Evolutionary conservation across 306 rosid species (phyloP).

Genomic region (Casuarina equisetifolia): DNA sequence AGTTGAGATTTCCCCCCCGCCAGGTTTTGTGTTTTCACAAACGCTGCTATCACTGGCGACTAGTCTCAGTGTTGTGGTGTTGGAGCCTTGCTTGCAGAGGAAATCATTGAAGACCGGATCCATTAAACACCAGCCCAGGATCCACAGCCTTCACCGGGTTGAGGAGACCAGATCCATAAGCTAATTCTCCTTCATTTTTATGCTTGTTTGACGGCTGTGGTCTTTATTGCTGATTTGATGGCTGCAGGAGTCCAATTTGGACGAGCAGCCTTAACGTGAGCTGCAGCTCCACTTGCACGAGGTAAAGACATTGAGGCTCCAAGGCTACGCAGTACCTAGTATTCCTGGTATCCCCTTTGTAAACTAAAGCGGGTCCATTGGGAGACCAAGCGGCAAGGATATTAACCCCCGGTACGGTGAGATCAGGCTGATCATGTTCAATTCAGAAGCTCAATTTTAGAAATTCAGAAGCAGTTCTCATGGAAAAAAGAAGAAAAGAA

Average conservation of each 20-base stretch:
- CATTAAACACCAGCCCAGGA: constrained; percentile 32
- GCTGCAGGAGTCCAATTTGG: constrained; percentile 43
- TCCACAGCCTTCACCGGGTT: constrained; percentile 31
- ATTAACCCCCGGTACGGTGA: constrained; percentile 24
- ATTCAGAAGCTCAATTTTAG: constrained; percentile 1
- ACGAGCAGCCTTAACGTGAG: constrained; percentile 34
- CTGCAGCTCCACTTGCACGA: constrained; percentile 32
- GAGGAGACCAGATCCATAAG: constrained; percentile 26
- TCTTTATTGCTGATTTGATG: constrained; percentile 44
- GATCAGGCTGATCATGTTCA: constrained; percentile 23
- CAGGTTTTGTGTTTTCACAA: constrained; percentile 22
- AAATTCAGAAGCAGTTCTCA: background rate
- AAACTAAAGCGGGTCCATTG: background rate
- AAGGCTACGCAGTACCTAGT: constrained; percentile 5
- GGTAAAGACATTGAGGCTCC: constrained; percentile 37
- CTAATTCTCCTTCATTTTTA: constrained; percentile 26
- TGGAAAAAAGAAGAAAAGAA: background rate
- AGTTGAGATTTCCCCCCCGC: constrained; percentile 34
- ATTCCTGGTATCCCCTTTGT: background rate
- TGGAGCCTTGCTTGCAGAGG: constrained; percentile 38
- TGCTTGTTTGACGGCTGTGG: background rate
- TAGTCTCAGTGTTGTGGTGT: constrained; percentile 16
- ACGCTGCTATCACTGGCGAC: constrained; percentile 14
- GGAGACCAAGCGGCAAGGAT: constrained; percentile 30
- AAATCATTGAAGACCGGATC: constrained; percentile 21